Conservation (phyloP, 306 rosid genomes). For the Gastrolobium villosum region DNA sequence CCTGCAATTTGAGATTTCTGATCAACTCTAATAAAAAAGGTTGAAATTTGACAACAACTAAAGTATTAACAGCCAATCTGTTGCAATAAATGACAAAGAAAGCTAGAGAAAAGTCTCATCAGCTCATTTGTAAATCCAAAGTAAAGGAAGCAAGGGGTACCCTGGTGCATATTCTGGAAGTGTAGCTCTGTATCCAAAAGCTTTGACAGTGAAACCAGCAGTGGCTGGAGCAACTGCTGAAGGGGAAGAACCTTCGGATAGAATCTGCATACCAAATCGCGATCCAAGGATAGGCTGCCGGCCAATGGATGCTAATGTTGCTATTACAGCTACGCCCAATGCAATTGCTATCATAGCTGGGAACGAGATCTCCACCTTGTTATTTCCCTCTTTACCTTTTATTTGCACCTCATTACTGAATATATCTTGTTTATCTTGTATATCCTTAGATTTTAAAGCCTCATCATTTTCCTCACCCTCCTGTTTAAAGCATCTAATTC, state of each 20-base stretch:
- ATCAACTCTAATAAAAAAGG: conserved; percentile 33
- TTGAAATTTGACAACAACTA: background rate
- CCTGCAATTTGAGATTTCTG: background rate
- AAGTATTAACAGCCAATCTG: background rate
- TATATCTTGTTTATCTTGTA: conserved; percentile 39
- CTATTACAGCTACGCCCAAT: conserved; percentile 63
- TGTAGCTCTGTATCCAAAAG: conserved; percentile 60
- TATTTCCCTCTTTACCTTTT: conserved; percentile 31
- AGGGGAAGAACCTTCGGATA: conserved; percentile 61
- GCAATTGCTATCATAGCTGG: conserved; percentile 60
- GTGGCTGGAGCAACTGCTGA: conserved; percentile 51
- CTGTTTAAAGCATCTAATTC: conserved; percentile 58
- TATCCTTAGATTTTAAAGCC: conserved; percentile 47
- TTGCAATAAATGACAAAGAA: background rate
- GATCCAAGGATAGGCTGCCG: conserved; percentile 56
- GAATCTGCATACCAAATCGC: conserved; percentile 54
- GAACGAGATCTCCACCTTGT: conserved; percentile 51
- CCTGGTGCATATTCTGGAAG: conserved; percentile 76
- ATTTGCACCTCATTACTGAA: conserved; percentile 43
- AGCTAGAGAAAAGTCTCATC: background rate
- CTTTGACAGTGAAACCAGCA: conserved; percentile 61
- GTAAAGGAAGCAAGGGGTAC: conserved; percentile 43
- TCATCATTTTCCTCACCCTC: conserved; percentile 51
- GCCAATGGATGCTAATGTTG: conserved; percentile 59
- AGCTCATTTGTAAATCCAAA: background rate